Evolutionary conservation across 192 early-diverging fungal genomes (phyloP).

Genomic region (Lobosporangium transversale): DNA sequence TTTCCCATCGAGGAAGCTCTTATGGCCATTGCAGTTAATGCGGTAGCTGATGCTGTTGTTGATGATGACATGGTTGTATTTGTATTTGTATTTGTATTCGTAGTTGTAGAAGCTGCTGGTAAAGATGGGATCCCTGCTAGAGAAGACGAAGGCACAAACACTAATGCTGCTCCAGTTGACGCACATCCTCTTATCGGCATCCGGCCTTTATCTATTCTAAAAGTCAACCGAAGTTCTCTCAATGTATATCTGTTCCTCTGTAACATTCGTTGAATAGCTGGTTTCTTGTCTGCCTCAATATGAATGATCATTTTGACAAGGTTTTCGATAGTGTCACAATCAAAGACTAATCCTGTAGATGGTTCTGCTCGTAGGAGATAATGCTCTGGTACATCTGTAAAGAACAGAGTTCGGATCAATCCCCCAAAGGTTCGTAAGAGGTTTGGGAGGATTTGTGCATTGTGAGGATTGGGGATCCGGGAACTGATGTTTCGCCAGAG

Average conservation of each 20-base stretch:
- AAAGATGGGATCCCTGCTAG: no score
- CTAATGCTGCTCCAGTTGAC: no score
- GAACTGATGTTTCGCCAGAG: conserved; percentile 20
- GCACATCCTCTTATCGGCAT: not conserved
- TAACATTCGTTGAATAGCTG: conserved; percentile 1
- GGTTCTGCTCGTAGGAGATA: not conserved
- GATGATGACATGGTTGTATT: no score
- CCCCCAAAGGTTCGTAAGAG: conserved; percentile 5
- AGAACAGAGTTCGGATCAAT: conserved; percentile 10
- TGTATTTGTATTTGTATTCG: no score
- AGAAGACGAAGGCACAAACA: no score
- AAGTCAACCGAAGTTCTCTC: conserved; percentile 3
- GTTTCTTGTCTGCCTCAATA: not conserved
- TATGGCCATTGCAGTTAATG: no score
- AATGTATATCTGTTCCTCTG: conserved; percentile 11
- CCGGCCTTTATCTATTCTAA: conserved; percentile 6
- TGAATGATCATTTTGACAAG: not conserved
- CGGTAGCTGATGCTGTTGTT: not conserved
- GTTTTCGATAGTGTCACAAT: conserved; percentile 8
- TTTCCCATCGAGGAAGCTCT: no score
- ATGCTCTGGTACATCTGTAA: conserved; percentile 10
- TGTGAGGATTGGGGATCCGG: not conserved
- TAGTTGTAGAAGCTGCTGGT: not conserved
- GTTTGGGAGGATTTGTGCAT: not conserved
- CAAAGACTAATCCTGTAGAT: conserved; percentile 5